Evolutionary conservation across 2,329 filamentous ascomycete genomes (phyloP).

Genomic region (Cytospora leucostoma): DNA sequence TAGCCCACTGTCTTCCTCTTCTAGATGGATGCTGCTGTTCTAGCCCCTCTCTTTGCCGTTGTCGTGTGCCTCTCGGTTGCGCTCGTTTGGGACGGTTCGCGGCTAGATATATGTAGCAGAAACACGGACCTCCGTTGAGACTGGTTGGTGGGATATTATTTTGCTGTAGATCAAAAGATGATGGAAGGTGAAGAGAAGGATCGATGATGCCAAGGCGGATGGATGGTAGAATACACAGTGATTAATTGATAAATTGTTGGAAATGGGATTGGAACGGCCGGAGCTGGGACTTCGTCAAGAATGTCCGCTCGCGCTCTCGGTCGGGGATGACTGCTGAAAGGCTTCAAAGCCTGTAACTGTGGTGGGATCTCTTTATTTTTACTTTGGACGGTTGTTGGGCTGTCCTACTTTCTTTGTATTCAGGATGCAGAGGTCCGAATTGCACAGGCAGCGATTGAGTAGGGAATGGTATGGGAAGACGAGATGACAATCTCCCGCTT

Average conservation of each 20-base stretch:
- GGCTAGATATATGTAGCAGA: neutral
- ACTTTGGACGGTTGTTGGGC: neutral
- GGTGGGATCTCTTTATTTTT: neutral
- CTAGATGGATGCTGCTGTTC: neutral
- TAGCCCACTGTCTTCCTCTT: conserved; percentile 1
- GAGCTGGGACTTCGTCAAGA: conserved; percentile 18
- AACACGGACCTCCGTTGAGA: neutral
- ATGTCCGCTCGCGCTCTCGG: conserved; percentile 11
- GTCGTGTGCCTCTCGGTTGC: neutral
- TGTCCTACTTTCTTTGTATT: neutral
- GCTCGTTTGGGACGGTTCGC: neutral
- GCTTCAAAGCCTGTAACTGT: no score
- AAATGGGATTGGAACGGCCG: conserved; percentile 1
- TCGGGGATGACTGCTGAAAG: neutral
- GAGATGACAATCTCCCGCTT: conserved; percentile 5
- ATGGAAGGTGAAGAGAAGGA: no score
- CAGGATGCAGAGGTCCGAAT: neutral
- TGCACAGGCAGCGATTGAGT: neutral
- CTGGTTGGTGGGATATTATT: neutral
- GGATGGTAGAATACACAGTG: conserved; percentile 14
- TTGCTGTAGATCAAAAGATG: neutral
- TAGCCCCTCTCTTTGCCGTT: neutral
- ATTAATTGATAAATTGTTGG: conserved; percentile 15
- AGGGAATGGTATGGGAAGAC: neutral
- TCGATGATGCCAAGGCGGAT: neutral